These are phyloP conservation scores for Primulina tabacum DNA, from an alignment of 257 asterid genomes.

Conservation along the genomic window DNA sequence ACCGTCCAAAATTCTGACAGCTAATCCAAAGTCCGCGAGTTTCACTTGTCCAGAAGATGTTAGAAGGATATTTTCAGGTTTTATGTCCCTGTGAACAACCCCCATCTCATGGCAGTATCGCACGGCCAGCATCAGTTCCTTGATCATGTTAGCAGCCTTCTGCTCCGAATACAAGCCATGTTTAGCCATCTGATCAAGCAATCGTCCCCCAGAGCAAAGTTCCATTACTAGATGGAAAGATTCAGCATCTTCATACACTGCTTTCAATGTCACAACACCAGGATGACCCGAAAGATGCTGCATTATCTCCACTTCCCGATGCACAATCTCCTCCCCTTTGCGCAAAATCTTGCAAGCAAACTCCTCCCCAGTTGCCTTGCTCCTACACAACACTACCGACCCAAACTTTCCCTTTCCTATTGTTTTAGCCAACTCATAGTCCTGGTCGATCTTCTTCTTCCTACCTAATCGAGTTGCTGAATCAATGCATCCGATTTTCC, in stretches of 20 bases:
- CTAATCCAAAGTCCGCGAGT: constrained; percentile 87
- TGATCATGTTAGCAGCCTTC: constrained; percentile 66
- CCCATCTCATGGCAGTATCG: constrained; percentile 95
- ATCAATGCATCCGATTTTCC: constrained; percentile 90
- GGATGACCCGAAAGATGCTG: constrained; percentile 92
- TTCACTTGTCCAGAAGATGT: constrained; percentile 68
- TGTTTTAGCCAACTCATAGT: constrained; percentile 51
- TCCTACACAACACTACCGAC: constrained; percentile 62
- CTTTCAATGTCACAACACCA: constrained; percentile 71
- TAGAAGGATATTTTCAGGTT: constrained; percentile 87
- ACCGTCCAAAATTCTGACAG: constrained; percentile 78
- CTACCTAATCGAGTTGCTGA: constrained; percentile 71
- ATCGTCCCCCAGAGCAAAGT: constrained; percentile 78
- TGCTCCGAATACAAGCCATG: constrained; percentile 62
- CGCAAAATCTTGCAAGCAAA: constrained; percentile 78
- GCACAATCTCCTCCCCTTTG: constrained; percentile 85
- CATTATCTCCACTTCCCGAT: constrained; percentile 93
- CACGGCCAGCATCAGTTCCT: constrained; percentile 74
- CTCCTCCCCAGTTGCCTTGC: constrained; percentile 63
- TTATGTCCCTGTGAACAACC: constrained; percentile 82
- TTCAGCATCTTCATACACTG: constrained; percentile 79
- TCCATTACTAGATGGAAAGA: constrained; percentile 84
- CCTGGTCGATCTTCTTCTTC: constrained; percentile 80
- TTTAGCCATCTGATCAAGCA: constrained; percentile 80
- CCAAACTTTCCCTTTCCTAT: constrained; percentile 83